A percentile compares a stretch with the other conserved stretches of the same genome.
phyloP scores from a whole-genome alignment of 148 eudicot genomes.

The Chenopodium quinoa region DNA sequence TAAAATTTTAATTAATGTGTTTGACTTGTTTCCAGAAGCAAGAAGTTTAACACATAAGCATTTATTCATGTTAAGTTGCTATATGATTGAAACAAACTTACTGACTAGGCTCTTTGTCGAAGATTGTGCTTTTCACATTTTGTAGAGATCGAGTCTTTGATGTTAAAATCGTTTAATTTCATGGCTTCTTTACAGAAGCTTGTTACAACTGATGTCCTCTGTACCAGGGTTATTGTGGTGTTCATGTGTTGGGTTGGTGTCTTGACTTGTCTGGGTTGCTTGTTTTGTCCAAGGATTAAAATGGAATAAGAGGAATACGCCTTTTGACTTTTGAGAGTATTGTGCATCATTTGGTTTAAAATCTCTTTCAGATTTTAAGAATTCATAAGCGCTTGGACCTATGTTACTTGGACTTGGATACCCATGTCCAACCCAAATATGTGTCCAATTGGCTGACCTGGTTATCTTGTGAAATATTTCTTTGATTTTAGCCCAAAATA shows the following conservation, averaged over 20 bases:
- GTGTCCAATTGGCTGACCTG: too few species aligned
- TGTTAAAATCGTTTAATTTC: neutral
- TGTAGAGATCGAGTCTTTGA: neutral
- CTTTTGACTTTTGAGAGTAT: neutral
- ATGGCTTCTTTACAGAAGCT: neutral
- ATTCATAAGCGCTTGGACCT: neutral
- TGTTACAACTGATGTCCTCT: neutral
- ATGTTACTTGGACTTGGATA: too few species aligned
- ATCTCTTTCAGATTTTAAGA: neutral
- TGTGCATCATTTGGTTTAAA: neutral
- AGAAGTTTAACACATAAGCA: neutral
- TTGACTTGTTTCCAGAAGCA: slow-evolving; percentile 5
- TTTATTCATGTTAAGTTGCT: neutral
- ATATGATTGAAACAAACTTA: neutral
- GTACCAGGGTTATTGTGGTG: neutral
- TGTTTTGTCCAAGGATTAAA: neutral
- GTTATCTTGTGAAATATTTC: too few species aligned
- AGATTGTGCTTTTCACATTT: neutral
- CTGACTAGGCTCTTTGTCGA: neutral
- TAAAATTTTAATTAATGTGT: neutral
- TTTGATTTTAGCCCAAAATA: too few species aligned
- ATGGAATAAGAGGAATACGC: neutral
- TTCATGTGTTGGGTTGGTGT: neutral
- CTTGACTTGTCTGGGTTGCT: neutral
- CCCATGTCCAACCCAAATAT: too few species aligned